A percentile compares a stretch with the other conserved stretches of the same genome.
These are phyloP conservation scores for Nannochloris sp. DNA, from an alignment of 139 green algal genomes.

Conservation along the genomic window DNA sequence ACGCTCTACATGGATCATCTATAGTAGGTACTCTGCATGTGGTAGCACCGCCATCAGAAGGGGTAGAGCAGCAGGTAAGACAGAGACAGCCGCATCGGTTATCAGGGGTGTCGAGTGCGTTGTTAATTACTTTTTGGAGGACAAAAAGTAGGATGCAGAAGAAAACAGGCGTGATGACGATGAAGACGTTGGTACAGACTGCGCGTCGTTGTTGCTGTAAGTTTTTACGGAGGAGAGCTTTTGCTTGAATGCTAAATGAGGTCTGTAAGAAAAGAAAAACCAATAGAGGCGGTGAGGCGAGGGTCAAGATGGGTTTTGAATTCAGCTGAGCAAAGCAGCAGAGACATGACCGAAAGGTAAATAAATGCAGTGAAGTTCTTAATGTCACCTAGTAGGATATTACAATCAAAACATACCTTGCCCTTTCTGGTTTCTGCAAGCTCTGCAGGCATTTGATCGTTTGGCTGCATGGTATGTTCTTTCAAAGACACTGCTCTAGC, in stretches of 20 bases:
- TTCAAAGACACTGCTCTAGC: too few relatives aligned
- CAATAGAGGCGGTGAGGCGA: too few relatives aligned
- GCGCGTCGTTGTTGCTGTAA: constrained; percentile 56
- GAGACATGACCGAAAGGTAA: too few relatives aligned
- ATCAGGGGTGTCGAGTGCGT: constrained; percentile 38
- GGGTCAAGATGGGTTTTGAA: too few relatives aligned
- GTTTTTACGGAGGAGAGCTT: constrained; percentile 56
- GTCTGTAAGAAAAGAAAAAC: not conserved
- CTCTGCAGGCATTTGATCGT: too few relatives aligned
- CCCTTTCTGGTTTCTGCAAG: too few relatives aligned
- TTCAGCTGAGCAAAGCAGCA: too few relatives aligned
- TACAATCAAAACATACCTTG: too few relatives aligned
- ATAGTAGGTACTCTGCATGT: not conserved
- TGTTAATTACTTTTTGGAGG: constrained; percentile 43
- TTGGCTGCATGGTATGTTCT: too few relatives aligned
- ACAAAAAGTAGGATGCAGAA: constrained; percentile 62
- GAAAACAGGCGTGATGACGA: constrained; percentile 58
- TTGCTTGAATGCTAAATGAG: constrained; percentile 27
- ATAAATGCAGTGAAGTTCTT: too few relatives aligned
- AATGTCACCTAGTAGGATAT: too few relatives aligned
- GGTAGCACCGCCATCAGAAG: not conserved
- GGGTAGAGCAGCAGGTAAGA: constrained; percentile 45
- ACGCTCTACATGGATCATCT: not conserved
- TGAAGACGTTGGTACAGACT: constrained; percentile 46
- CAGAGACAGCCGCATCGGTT: constrained; percentile 60